These are phyloP conservation scores for Pleurozium schreberi DNA, from an alignment of 225 moss, liverwort and hornwort species.

Conservation along the genomic window DNA sequence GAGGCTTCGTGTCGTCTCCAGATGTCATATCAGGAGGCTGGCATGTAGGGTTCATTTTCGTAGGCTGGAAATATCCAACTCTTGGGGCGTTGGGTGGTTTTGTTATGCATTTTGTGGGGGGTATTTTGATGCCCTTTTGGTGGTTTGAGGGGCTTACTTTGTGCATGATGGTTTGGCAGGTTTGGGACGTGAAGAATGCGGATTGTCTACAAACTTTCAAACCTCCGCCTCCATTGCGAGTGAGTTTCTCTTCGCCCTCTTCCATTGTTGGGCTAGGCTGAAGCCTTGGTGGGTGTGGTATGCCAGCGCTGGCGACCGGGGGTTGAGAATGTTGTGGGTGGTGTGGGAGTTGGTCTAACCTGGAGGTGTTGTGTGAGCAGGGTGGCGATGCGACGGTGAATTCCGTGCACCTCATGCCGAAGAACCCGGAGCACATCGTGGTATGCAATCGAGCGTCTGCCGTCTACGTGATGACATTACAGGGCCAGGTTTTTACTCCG, in stretches of 20 bases:
- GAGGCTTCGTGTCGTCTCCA: neutral
- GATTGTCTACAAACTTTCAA: constrained; percentile 94
- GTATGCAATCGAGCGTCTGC: constrained; percentile 92
- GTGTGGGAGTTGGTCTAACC: neutral
- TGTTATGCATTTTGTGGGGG: no score
- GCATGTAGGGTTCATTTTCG: neutral
- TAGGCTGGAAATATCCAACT: neutral
- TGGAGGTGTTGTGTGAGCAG: constrained; percentile 8
- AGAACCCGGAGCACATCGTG: constrained; percentile 80
- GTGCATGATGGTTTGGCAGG: constrained; percentile 35
- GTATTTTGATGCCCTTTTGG: neutral
- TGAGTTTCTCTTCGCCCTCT: constrained; percentile 6
- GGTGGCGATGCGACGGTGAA: constrained; percentile 88
- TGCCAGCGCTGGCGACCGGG: neutral
- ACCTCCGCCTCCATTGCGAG: constrained; percentile 93
- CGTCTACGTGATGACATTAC: constrained; percentile 88
- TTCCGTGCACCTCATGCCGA: constrained; percentile 76
- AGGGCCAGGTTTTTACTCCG: constrained; percentile 70
- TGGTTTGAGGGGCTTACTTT: neutral
- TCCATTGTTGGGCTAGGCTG: neutral
- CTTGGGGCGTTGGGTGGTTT: neutral
- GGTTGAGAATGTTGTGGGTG: neutral
- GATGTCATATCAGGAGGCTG: neutral
- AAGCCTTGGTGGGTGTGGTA: neutral
- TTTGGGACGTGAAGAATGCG: constrained; percentile 92